Percentiles rank a stretch among this genome's conserved stretches.
Evolutionary conservation across 2,329 filamentous ascomycete species (phyloP).

Genomic region (Lachnellula cervina): DNA sequence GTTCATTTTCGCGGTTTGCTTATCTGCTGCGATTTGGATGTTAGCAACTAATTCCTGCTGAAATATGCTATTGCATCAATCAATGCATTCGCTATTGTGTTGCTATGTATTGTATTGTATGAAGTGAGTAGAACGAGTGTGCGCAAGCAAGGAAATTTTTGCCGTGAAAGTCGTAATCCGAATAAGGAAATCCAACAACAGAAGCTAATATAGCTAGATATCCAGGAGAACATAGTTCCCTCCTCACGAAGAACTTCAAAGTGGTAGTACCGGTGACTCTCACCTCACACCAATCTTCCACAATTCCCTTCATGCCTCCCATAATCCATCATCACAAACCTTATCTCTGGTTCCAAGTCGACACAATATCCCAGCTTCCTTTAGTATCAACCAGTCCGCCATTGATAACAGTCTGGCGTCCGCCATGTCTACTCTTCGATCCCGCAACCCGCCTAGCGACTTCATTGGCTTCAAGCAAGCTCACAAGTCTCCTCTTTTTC

Average conservation of each 20-base stretch:
- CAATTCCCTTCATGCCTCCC: no score
- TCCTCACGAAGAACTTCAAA: neutral
- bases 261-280: neutral
- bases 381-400: conserved; percentile 17
- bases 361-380: conserved; percentile 19
- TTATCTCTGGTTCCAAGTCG: conserved; percentile 8
- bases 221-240: neutral
- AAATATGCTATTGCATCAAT: no score
- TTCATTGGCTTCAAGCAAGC: conserved; percentile 55
- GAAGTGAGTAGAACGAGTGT: no score
- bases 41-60: no score
- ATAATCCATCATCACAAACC: no score
- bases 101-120: no score
- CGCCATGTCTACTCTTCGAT: conserved; percentile 9
- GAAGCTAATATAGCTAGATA: neutral
- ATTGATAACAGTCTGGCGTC: conserved; percentile 19
- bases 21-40: no score
- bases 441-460: conserved; percentile 44
- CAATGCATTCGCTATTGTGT: no score
- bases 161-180: neutral
- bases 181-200: neutral
- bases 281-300: neutral
- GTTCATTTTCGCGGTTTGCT: no score
- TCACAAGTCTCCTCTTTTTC: conserved; percentile 49
- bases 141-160: no score